Conservation (phyloP, 106 monocot species). For the Posidonia australis region DNA sequence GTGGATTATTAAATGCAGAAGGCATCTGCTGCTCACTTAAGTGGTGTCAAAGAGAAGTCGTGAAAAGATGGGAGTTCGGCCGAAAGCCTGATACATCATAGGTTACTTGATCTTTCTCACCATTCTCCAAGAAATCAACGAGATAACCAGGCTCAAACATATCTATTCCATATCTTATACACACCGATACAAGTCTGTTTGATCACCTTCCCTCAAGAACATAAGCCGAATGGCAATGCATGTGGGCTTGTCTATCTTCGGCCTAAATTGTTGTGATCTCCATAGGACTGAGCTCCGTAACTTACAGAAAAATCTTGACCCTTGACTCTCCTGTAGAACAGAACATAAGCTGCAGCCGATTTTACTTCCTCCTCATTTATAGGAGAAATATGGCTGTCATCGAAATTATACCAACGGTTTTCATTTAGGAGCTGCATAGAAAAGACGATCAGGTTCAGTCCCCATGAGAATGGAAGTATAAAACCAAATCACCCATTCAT, state of each 20-base stretch:
- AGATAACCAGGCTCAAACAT: too few relatives aligned
- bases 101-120: too few relatives aligned
- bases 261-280: slow-evolving; percentile 25
- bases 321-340: slow-evolving; percentile 82
- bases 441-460: neutral
- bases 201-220: neutral
- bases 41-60: too few relatives aligned
- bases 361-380: slow-evolving; percentile 92
- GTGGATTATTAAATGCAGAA: too few relatives aligned
- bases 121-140: too few relatives aligned
- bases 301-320: slow-evolving; percentile 31
- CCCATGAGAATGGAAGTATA: neutral
- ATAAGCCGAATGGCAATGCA: neutral
- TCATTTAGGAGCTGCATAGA: slow-evolving; percentile 69
- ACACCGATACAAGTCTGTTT: too few relatives aligned
- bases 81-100: too few relatives aligned
- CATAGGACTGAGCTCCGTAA: slow-evolving; percentile 39
- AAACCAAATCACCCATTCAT: neutral
- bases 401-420: slow-evolving; percentile 93
- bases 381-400: slow-evolving; percentile 76
- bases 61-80: too few relatives aligned
- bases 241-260: slow-evolving; percentile 25
- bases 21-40: too few relatives aligned
- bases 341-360: slow-evolving; percentile 93
- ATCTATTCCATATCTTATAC: too few relatives aligned